Base-by-base conservation (phyloP, 2,329 filamentous ascomycete species). In the Xylaria sp. region DNA sequence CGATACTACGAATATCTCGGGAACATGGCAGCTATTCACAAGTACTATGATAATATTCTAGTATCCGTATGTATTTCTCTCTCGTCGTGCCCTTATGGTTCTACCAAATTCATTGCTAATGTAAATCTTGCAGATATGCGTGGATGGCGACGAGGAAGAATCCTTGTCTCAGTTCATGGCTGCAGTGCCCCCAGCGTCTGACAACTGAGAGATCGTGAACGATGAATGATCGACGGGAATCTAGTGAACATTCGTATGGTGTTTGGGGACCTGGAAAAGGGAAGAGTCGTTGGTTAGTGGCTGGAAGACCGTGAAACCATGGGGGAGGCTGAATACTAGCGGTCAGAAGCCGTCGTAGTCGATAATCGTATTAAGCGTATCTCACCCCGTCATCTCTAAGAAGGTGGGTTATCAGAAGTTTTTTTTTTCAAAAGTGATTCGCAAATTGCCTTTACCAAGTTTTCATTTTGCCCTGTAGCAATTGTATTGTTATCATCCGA, bases 1-100 rank as follows among this genome's bases (percentile, higher is more conserved):
- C 68, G 72, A 57, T 71, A 70, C 54, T 39, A 50, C 23, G 73
- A 73, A 37, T 74, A 76, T 56, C 7, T 67, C 15, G 34, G 70
- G 51, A 73, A 71, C 34, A 73, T 72, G 72, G 64, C 70, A 60
- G 37, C 15, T 1, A 70, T 74, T 39, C 44, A 50, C 13, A 54
- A 70, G 39, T 63, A 68, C 46, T 75, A 75, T 39, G 28, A 20
- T 32, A 23, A n/a, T 20, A 63, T 59, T 18, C 39, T 64, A 10
- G 25, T 61, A 44, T 32, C 48, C 12, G 74, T 75, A 63, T 2
- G 71, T 65, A 2, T 18, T 25, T 51, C 44, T 28, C n/a, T 34
- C 6, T 23, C 15, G 18, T 32, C 25, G 15, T 34, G 13, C 23
- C 28, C 8, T 25, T 37, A 7, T 2, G 18, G 18, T 20, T 3